Evolutionary conservation across 768 basidiomycete species (phyloP).

Genomic region (Hericium erinaceus): DNA sequence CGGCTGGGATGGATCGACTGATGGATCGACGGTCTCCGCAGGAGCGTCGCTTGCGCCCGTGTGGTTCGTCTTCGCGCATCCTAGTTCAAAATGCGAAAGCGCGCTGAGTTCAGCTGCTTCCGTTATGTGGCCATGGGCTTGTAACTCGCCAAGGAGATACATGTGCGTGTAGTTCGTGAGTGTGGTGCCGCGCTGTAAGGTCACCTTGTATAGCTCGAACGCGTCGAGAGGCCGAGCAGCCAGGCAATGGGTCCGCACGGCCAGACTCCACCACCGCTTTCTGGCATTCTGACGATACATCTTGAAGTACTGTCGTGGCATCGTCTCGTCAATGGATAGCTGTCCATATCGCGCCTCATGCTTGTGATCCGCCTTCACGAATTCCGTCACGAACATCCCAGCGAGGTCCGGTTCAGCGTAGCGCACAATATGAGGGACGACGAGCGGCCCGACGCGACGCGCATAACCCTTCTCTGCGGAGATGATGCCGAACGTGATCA

Average conservation of each 20-base stretch:
- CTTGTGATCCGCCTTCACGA: constrained; percentile 21
- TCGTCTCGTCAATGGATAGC: background rate
- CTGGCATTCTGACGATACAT: background rate
- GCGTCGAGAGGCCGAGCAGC: constrained; percentile 32
- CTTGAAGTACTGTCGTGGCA: background rate
- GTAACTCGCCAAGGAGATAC: constrained; percentile 21
- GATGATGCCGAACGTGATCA: constrained; percentile 33
- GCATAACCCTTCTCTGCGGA: constrained; percentile 40
- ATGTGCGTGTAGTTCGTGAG: constrained; percentile 30
- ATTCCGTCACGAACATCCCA: constrained; percentile 29
- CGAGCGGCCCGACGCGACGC: constrained; percentile 1
- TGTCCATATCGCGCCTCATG: no score
- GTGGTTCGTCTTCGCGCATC: no score
- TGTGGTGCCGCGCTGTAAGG: constrained; percentile 18
- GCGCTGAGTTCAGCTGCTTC: no score
- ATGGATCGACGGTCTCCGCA: background rate
- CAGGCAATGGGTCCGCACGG: constrained; percentile 32
- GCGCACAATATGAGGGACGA: constrained; percentile 33
- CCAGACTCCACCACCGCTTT: constrained; percentile 23
- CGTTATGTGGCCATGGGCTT: background rate
- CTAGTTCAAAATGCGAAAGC: no score
- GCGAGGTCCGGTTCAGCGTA: constrained; percentile 28
- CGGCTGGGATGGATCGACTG: background rate
- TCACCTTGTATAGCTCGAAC: constrained; percentile 34
- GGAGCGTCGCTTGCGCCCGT: no score